These are phyloP conservation scores for Hyaloscypha variabilis DNA, from an alignment of 495 filamentous ascomycete genomes.

Conservation along the genomic window DNA sequence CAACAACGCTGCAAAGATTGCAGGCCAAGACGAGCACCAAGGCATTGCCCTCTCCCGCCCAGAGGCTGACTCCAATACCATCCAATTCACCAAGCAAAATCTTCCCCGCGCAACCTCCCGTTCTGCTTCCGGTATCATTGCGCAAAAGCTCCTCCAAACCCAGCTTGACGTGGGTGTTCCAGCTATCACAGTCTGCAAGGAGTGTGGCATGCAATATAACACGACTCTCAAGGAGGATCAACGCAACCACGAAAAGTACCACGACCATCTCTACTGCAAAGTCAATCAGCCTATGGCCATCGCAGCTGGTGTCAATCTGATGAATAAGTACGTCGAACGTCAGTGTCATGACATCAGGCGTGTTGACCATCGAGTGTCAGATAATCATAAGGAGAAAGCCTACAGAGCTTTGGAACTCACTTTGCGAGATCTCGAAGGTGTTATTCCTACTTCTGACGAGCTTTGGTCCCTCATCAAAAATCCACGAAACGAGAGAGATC, in stretches of 20 bases:
- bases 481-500: slow-evolving; percentile 3
- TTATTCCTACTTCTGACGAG: not conserved
- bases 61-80: not conserved
- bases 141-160: slow-evolving; percentile 7
- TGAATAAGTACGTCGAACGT: not conserved
- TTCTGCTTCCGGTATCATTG: not conserved
- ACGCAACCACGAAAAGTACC: slow-evolving; percentile 7
- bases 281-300: not conserved
- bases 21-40: not conserved
- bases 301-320: not conserved
- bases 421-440: slow-evolving; percentile 1
- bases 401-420: slow-evolving; percentile 1
- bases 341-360: not conserved
- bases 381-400: not conserved
- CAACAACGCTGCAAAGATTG: not conserved
- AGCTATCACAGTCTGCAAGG: slow-evolving; percentile 6
- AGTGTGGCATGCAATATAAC: slow-evolving; percentile 24
- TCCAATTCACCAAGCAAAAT: too few species aligned
- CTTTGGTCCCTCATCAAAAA: slow-evolving; percentile 11
- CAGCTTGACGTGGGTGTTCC: slow-evolving; percentile 19
- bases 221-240: slow-evolving; percentile 6
- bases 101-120: not conserved
- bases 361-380: not conserved
- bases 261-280: not conserved
- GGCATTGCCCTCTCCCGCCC: not conserved